Conservation (phyloP, 2,329 filamentous ascomycete species). For the Exophiala sideris region DNA sequence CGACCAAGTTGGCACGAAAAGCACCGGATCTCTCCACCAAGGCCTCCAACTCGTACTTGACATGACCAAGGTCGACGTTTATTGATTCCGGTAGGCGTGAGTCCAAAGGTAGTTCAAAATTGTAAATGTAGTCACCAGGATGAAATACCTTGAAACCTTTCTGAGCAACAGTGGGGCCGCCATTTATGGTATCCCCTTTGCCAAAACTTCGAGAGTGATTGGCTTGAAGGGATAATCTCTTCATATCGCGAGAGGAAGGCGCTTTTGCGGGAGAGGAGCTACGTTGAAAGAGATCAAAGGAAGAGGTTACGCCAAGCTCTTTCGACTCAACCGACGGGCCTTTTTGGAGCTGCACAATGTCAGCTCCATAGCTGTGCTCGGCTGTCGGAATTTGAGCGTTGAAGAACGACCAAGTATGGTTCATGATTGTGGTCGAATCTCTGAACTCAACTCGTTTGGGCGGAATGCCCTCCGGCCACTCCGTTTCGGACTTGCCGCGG, state of each 20-base stretch:
- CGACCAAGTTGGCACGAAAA: constrained; percentile 83
- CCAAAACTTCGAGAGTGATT: constrained; percentile 81
- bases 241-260: constrained; percentile 50
- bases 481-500: constrained; percentile 77
- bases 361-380: constrained; percentile 60
- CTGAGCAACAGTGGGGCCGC: constrained; percentile 58
- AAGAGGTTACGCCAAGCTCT: constrained; percentile 33
- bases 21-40: constrained; percentile 81
- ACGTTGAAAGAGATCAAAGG: constrained; percentile 43
- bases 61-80: constrained; percentile 77
- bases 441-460: constrained; percentile 78
- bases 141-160: constrained; percentile 85
- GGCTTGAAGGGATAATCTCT: constrained; percentile 73
- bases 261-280: constrained; percentile 39
- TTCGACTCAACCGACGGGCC: constrained; percentile 32
- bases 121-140: constrained; percentile 69
- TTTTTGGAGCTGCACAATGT: constrained; percentile 58
- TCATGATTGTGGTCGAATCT: constrained; percentile 81
- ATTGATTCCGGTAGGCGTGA: constrained; percentile 78
- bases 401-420: constrained; percentile 89
- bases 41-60: constrained; percentile 84
- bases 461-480: constrained; percentile 96
- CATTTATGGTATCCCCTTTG: constrained; percentile 65
- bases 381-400: constrained; percentile 63
- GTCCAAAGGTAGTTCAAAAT: constrained; percentile 79